Evolutionary conservation across 306 rosid species (phyloP), one percentile per base, ranked within the genome.

Genomic region (Quillaja saponaria): DNA sequence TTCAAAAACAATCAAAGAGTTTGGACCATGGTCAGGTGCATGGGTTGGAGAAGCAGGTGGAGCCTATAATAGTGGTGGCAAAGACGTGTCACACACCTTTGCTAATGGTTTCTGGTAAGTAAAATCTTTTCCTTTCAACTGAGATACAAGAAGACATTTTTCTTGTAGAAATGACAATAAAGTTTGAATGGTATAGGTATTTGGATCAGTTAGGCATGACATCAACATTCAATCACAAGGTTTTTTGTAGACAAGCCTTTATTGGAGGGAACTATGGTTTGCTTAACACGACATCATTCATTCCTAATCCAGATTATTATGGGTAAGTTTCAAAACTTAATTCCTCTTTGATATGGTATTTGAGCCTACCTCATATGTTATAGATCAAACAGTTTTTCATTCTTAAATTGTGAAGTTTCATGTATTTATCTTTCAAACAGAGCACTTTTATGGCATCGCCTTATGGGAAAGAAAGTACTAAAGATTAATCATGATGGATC

Each of bases 1-100:
- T 0, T 28, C 70, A 3, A 49, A 11, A 8, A 51, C 78, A 11
- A 65, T 76, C 0, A 14, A 62, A 25, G 49, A 76, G 2, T 72
- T 62, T 37, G 25, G 73, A 0, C 87, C 87, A 18, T 53, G 69
- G 76, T 61, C 85, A 10, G 80, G 72, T n/a, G 65, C 86, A 13
- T 82, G 96, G 91, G 77, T 87, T 67, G 91, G 91, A 6, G 91
- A 87, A 75, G 44, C 89, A 38, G 91, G 96, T 7, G 96, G 95
- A 64, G 85, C 95, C 50, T 87, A 61, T 51, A 84, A 87, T 14
- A 87, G 91, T 56, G 95, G 95, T 25, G 85, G 95, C 70, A 80
- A 38, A 74, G 54, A 72, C 46, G 82, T 85, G 33, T 81, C 88
- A 28, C 80, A 85, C 16, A 82, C 84, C 37, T 85, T 87, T 68